phyloP scores from a whole-genome alignment of 2,329 filamentous ascomycete species.

The Zymoseptoria ardabiliae region DNA sequence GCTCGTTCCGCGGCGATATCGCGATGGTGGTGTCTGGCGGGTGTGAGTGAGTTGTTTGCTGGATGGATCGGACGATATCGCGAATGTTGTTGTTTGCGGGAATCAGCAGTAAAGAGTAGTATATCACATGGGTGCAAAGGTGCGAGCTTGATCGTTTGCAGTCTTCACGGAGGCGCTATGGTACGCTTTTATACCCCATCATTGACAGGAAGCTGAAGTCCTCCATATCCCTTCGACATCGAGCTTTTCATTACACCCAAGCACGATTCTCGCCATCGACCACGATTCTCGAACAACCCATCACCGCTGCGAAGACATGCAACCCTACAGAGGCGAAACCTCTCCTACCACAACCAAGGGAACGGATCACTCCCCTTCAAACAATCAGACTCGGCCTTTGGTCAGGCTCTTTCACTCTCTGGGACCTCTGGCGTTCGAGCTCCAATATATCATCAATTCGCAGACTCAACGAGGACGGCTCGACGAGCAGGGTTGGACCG shows the following conservation, averaged over 20 bases:
- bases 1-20: neutral
- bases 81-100: too few species aligned
- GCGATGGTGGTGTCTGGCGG: neutral
- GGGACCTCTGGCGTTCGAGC: neutral
- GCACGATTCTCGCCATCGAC: too few species aligned
- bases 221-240: too few species aligned
- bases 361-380: neutral
- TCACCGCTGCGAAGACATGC: neutral
- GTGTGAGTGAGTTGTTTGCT: neutral
- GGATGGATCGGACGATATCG: too few species aligned
- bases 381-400: neutral
- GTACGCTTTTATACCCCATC: too few species aligned
- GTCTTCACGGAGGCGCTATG: too few species aligned
- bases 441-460: neutral
- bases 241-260: too few species aligned
- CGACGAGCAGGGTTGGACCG: neutral
- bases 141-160: too few species aligned
- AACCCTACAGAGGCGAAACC: neutral
- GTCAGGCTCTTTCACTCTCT: neutral
- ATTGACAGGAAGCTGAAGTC: too few species aligned
- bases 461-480: neutral
- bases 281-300: too few species aligned
- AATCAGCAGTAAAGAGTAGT: too few species aligned
- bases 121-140: too few species aligned
- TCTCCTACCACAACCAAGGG: neutral